Conservation (phyloP, 2,329 filamentous ascomycete species). For the Epichloe coenophiala region DNA sequence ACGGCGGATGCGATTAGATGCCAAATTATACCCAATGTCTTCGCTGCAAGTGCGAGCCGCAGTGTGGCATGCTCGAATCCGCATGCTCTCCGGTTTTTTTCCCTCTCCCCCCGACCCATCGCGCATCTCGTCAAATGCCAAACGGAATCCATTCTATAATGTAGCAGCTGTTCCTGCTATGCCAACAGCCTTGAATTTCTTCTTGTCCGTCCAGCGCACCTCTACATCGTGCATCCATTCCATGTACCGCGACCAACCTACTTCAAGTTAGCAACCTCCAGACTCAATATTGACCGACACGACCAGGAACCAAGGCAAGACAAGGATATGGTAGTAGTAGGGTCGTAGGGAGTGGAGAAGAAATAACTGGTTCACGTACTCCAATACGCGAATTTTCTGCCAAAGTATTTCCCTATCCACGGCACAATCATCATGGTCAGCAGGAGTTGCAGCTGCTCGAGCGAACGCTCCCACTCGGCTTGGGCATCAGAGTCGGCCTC, state of each 20-base stretch:
- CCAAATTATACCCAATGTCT: background rate
- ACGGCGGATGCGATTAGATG: background rate
- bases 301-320: background rate
- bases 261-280: background rate
- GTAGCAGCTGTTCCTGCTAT: constrained; percentile 46
- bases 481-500: constrained; percentile 73
- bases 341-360: too few relatives aligned
- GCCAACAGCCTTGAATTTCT: constrained; percentile 48
- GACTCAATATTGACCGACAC: background rate
- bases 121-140: background rate
- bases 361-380: constrained; percentile 37
- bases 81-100: background rate
- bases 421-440: constrained; percentile 91
- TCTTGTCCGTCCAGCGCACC: constrained; percentile 50
- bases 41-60: background rate
- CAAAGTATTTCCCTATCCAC: constrained; percentile 88
- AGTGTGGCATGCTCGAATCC: background rate
- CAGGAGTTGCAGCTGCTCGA: constrained; percentile 86
- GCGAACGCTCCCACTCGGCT: constrained; percentile 82
- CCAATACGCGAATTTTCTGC: constrained; percentile 91
- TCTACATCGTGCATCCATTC: constrained; percentile 81
- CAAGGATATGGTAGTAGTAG: background rate
- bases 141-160: constrained; percentile 24
- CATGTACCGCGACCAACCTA: constrained; percentile 90
- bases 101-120: too few relatives aligned